Evolutionary conservation across 2,329 filamentous ascomycete genomes (phyloP), one percentile per base, ranked within the genome.

Genomic region (Ophiostoma tasmaniense): DNA sequence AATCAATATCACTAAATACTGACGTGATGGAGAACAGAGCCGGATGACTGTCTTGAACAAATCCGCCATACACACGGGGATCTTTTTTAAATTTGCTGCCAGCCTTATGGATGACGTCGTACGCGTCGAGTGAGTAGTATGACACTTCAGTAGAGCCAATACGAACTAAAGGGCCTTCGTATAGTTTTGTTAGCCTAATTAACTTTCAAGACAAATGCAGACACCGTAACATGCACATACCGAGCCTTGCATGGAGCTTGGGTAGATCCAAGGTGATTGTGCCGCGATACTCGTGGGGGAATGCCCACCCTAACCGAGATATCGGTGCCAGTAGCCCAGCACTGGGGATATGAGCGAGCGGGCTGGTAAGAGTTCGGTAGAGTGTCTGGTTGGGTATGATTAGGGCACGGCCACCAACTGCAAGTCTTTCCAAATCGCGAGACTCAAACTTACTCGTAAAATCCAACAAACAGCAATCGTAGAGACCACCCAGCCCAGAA

Each of bases 81-180:
- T 71, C 70, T 42, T 71, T 71, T 5, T 52, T 35, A 20, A 71
- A 71, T 28, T 42, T 30, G 64, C 67, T 66, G 55, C 68, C 68
- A 3, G 66, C 68, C 30, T 64, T 67, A 52, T 70, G 65, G 13
- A 71, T 39, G 28, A 45, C 33, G 22, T 70, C 66, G 65, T 71
- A 71, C n/a, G 64, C 50, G 3, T 67, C 70, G 2, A 71, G 42
- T 2, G 70, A 71, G 59, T 68, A 71, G 37, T 59, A 71, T 1
- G 70, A 71, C 7, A 71, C 62, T 13, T 71, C 70, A 1, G 45
- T 66, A n/a, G 70, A 68, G n/a, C 66, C 66, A 30, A 71, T 71
- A 8, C 68, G 68, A n/a, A 71, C 66, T 8, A 71, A 28, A 1
- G 68, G 70, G 2, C 70, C 59, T 62, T 13, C 8, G 3, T 10